phyloP scores from a whole-genome alignment of 2,329 filamentous ascomycete genomes.

The Hypoxylon sp. region DNA sequence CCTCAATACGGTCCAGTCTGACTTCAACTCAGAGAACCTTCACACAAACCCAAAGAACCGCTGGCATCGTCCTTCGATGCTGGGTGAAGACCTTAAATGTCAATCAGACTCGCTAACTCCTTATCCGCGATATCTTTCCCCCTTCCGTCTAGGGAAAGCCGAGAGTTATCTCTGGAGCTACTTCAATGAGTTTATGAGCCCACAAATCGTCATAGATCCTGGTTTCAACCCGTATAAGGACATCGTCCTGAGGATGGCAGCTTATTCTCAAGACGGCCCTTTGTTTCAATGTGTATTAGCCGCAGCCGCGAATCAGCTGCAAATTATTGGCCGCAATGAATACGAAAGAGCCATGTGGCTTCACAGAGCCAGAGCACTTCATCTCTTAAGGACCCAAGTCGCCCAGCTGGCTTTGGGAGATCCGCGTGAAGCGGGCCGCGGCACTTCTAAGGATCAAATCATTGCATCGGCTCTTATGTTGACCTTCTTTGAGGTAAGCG shows the following conservation, averaged over 20 bases:
- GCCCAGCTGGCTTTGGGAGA: slow-evolving; percentile 25
- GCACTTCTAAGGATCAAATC: slow-evolving; percentile 39
- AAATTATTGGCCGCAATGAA: slow-evolving; percentile 47
- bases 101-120: slow-evolving; percentile 18
- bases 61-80: neutral
- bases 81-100: slow-evolving; percentile 5
- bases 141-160: slow-evolving; percentile 37
- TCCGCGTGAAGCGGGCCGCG: neutral
- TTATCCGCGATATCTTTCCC: slow-evolving; percentile 36
- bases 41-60: neutral
- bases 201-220: slow-evolving; percentile 48
- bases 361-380: slow-evolving; percentile 46
- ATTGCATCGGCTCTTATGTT: slow-evolving; percentile 49
- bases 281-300: slow-evolving; percentile 52
- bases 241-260: slow-evolving; percentile 49
- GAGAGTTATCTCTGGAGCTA: slow-evolving; percentile 51
- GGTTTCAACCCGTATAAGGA: slow-evolving; percentile 50
- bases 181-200: slow-evolving; percentile 48
- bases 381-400: slow-evolving; percentile 36
- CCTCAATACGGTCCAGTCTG: slow-evolving; percentile 34
- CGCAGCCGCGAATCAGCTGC: slow-evolving; percentile 50
- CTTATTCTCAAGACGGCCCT: slow-evolving; percentile 44
- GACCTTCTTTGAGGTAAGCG: slow-evolving; percentile 49
- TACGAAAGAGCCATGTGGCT: slow-evolving; percentile 43
- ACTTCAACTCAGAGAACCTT: slow-evolving; percentile 24